These are phyloP conservation scores for Lachancea waltii DNA, from an alignment of 805 yeast species.

Conservation along the genomic window DNA sequence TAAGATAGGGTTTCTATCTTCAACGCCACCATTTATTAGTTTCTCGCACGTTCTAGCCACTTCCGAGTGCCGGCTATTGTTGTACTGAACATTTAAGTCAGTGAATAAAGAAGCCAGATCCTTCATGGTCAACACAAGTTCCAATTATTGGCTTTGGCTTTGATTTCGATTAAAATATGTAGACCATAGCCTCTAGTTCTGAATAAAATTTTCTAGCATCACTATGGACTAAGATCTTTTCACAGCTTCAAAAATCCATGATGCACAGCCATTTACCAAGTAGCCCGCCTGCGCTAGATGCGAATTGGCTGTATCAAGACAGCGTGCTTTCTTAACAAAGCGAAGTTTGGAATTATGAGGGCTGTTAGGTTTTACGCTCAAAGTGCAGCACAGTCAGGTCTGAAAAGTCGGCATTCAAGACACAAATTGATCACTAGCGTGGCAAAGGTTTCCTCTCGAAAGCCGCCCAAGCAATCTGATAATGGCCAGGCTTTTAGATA, in stretches of 20 bases:
- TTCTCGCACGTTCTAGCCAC: constrained; percentile 25
- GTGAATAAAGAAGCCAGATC: constrained; percentile 23
- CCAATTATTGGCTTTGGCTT: too few species aligned
- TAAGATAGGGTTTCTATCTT: constrained; percentile 21
- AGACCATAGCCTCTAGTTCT: too few species aligned
- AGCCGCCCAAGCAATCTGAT: too few species aligned
- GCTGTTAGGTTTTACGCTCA: background rate
- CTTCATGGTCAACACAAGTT: constrained; percentile 21
- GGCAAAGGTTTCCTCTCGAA: too few species aligned
- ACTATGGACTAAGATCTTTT: background rate
- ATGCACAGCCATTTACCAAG: too few species aligned
- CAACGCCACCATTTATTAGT: constrained; percentile 19
- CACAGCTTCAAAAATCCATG: too few species aligned
- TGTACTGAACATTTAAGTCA: constrained; percentile 27
- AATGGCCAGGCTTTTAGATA: constrained; percentile 28
- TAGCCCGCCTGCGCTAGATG: too few species aligned
- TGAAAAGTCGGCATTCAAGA: background rate
- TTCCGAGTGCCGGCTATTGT: constrained; percentile 24
- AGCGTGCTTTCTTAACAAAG: too few species aligned
- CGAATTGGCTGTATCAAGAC: too few species aligned
- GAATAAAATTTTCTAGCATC: background rate
- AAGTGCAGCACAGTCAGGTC: background rate
- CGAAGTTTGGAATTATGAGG: background rate
- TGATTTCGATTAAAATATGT: too few species aligned
- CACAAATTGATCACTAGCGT: background rate